Percentiles rank a stretch among this genome's conserved stretches.
Evolutionary conservation across 2,329 filamentous ascomycete species (phyloP).

Genomic region (Ceratocystis albifundus): DNA sequence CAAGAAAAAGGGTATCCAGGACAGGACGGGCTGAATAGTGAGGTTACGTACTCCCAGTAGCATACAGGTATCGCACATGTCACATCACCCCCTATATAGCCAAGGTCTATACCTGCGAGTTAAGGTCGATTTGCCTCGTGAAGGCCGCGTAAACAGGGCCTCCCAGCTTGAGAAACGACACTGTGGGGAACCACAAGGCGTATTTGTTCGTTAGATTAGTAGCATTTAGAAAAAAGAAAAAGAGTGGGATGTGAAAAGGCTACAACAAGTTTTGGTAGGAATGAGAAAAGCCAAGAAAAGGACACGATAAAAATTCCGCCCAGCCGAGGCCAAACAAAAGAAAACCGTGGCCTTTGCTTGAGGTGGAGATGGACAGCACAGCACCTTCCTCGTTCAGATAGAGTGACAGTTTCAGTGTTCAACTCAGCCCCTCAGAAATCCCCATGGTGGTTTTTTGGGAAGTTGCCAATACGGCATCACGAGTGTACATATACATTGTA

Average conservation of each 20-base stretch:
- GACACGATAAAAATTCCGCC: not conserved
- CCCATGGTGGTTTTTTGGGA: not conserved
- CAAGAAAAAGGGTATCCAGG: constrained; percentile 2
- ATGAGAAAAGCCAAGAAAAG: not conserved
- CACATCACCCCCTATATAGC: not conserved
- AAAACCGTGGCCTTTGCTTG: not conserved
- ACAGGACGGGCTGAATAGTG: not conserved
- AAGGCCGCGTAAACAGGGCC: constrained; percentile 1
- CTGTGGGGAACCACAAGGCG: not conserved
- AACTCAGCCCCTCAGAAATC: not conserved
- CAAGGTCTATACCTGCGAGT: not conserved
- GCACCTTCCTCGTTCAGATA: not conserved
- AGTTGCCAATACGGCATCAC: not conserved
- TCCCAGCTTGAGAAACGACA: not conserved
- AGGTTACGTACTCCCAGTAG: not conserved
- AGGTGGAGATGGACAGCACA: not conserved
- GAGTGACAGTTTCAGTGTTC: not conserved
- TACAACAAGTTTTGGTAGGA: not conserved
- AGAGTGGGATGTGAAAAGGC: not conserved
- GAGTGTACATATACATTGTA: not conserved
- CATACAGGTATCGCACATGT: not conserved
- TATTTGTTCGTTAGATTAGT: not conserved
- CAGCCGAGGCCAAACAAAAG: not conserved
- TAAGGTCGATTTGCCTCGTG: not conserved
- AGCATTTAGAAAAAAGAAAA: not conserved